phyloP scores from a whole-genome alignment of 352 stramenopile species.

The Pythium sukuiense region DNA sequence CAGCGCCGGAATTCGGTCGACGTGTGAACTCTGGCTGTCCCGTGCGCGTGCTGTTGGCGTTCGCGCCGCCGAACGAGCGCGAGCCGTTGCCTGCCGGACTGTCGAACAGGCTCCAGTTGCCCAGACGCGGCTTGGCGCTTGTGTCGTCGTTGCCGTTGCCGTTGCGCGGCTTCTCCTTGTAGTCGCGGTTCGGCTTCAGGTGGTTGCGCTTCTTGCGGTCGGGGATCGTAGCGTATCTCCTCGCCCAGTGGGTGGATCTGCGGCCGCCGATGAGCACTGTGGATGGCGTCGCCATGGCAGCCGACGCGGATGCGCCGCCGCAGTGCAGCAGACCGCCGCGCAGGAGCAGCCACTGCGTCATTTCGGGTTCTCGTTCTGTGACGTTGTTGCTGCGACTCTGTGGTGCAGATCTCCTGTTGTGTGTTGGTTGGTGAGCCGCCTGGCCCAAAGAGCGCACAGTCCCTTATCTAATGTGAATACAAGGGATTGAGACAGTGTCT shows the following conservation, averaged over 20 bases:
- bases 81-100: not conserved
- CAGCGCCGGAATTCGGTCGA: not conserved
- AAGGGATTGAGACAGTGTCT: conserved; percentile 18
- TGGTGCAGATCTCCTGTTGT: conserved; percentile 11
- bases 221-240: conserved; percentile 41
- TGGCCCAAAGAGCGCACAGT: conserved; percentile 3
- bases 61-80: not conserved
- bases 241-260: conserved; percentile 9
- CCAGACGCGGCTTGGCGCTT: conserved; percentile 11
- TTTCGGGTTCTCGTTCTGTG: conserved; percentile 2
- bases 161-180: conserved; percentile 28
- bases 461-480: conserved; percentile 2
- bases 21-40: not conserved
- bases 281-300: not conserved
- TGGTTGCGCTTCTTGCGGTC: conserved; percentile 58
- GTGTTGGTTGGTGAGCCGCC: conserved; percentile 23
- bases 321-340: conserved; percentile 18
- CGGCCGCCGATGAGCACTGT: not conserved
- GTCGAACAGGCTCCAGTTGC: conserved; percentile 38
- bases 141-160: conserved; percentile 6
- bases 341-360: conserved; percentile 35
- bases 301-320: not conserved
- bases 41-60: not conserved
- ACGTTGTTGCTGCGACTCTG: not conserved
- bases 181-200: conserved; percentile 47